Conservation (phyloP, 2,329 filamentous ascomycete genomes). For the Didymella sp. region DNA sequence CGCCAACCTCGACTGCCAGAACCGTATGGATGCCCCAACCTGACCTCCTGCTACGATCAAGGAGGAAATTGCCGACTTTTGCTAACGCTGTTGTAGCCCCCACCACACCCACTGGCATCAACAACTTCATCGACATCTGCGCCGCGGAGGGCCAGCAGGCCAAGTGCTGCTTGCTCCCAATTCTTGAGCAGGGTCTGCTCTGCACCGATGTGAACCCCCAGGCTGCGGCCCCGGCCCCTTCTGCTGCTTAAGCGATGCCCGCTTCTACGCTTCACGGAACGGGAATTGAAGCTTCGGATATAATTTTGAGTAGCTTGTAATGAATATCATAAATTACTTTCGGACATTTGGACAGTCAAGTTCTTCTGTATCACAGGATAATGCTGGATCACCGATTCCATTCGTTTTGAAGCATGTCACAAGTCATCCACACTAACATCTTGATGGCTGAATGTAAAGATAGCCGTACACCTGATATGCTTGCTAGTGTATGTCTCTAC, state of each 20-base stretch:
- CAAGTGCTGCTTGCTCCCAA: slow-evolving; percentile 64
- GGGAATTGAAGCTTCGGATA: not conserved
- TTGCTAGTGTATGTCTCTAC: too few species aligned
- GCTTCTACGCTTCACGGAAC: not conserved
- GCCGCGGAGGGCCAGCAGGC: slow-evolving; percentile 60
- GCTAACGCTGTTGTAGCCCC: slow-evolving; percentile 37
- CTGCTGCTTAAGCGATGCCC: slow-evolving; percentile 2
- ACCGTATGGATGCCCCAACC: slow-evolving; percentile 54
- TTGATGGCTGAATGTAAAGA: too few species aligned
- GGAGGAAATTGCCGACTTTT: not conserved
- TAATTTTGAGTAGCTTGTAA: not conserved
- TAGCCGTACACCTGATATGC: too few species aligned
- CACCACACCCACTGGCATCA: slow-evolving; percentile 48
- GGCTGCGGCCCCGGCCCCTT: slow-evolving; percentile 2
- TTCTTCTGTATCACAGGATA: too few species aligned
- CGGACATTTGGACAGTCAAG: too few species aligned
- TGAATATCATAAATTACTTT: not conserved
- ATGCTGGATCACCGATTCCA: too few species aligned
- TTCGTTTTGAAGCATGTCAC: too few species aligned
- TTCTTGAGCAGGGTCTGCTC: slow-evolving; percentile 53
- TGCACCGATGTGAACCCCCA: slow-evolving; percentile 46
- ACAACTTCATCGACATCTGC: slow-evolving; percentile 58
- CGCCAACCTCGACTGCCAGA: slow-evolving; percentile 63
- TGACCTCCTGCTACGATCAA: not conserved
- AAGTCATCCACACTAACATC: too few species aligned